Conservation (phyloP, 2,329 filamentous ascomycete genomes). For the Periconia sp. region DNA sequence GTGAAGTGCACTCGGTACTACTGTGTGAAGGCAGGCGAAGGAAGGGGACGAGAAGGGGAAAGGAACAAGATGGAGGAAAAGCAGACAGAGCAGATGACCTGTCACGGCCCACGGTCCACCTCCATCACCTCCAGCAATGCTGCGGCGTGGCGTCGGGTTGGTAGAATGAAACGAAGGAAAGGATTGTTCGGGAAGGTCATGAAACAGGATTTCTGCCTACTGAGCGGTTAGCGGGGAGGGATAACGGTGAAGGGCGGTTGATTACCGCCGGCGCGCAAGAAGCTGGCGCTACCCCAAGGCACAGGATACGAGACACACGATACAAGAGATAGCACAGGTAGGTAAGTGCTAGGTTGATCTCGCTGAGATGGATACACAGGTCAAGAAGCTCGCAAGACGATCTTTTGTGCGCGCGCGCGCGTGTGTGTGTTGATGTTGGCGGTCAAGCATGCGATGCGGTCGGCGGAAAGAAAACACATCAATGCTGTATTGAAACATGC, state of each 20-base stretch:
- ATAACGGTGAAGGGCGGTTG: neutral
- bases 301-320: too few species aligned
- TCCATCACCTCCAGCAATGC: neutral
- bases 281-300: neutral
- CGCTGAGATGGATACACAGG: too few species aligned
- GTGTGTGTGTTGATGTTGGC: too few species aligned
- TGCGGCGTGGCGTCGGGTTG: constrained; percentile 3
- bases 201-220: constrained; percentile 13
- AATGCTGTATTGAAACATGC: too few species aligned
- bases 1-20: too few species aligned
- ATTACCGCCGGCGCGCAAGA: constrained; percentile 11
- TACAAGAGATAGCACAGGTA: too few species aligned
- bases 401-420: too few species aligned
- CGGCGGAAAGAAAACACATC: too few species aligned
- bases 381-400: too few species aligned
- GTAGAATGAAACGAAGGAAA: constrained; percentile 12
- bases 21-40: too few species aligned
- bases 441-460: too few species aligned
- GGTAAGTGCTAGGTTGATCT: too few species aligned
- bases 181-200: constrained; percentile 12
- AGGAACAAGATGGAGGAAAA: neutral
- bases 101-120: neutral
- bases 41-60: neutral
- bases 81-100: constrained; percentile 8
- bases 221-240: neutral